phyloP scores from a whole-genome alignment of 148 eudicot species.

The Salicornia ramosissima region DNA sequence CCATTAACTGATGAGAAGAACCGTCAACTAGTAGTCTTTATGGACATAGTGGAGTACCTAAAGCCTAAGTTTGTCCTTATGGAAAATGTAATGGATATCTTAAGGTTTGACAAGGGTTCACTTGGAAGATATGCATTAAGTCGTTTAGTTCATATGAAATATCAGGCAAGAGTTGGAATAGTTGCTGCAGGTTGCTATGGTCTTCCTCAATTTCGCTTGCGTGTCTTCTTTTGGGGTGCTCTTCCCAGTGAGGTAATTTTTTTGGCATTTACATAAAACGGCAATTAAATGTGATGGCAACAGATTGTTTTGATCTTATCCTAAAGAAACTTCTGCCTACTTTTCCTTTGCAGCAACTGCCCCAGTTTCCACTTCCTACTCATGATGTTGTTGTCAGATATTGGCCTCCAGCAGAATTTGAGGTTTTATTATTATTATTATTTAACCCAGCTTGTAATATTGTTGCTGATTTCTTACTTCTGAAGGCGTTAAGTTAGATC shows the following conservation, averaged over 20 bases:
- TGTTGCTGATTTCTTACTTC: not conserved
- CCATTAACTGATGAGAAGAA: slow-evolving; percentile 82
- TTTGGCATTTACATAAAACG: too few species aligned
- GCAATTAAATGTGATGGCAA: not conserved
- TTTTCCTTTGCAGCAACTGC: slow-evolving; percentile 47
- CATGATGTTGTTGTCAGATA: slow-evolving; percentile 77
- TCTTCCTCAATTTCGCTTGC: slow-evolving; percentile 88
- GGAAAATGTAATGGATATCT: slow-evolving; percentile 91
- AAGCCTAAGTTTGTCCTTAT: slow-evolving; percentile 81
- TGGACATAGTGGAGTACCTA: slow-evolving; percentile 84
- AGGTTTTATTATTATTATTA: slow-evolving; percentile 43
- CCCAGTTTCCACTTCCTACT: slow-evolving; percentile 93
- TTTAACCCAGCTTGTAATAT: not conserved
- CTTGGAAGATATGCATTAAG: slow-evolving; percentile 91
- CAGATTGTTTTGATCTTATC: not conserved
- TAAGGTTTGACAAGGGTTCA: slow-evolving; percentile 73
- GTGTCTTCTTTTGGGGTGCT: slow-evolving; percentile 95
- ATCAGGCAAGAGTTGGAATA: slow-evolving; percentile 86
- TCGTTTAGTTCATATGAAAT: slow-evolving; percentile 81
- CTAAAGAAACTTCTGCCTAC: not conserved
- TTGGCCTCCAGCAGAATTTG: slow-evolving; percentile 78
- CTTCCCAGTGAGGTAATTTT: slow-evolving; percentile 58
- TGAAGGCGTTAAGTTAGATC: not conserved
- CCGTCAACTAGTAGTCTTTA: slow-evolving; percentile 76
- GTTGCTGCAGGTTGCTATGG: slow-evolving; percentile 95